Conservation (phyloP, 305 asterid species). For the Fraxinus ornus region DNA sequence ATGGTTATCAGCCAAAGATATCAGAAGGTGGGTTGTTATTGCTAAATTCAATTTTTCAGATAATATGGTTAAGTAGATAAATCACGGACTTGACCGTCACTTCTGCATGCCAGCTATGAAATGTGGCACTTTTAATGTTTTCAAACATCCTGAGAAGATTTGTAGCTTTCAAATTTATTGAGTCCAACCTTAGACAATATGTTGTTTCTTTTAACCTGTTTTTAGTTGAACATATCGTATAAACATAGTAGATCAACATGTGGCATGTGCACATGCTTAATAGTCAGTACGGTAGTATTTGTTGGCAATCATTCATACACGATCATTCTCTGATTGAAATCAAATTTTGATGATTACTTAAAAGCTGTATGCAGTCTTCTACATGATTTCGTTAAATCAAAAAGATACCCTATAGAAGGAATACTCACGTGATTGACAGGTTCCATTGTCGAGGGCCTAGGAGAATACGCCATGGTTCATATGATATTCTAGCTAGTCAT, state of each 20-base stretch:
- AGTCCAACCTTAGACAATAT: neutral
- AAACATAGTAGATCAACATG: neutral
- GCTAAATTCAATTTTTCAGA: neutral
- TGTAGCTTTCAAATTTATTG: conserved; percentile 5
- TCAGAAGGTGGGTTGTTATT: conserved; percentile 74
- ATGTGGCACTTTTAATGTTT: neutral
- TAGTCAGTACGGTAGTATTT: neutral
- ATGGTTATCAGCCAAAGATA: conserved; percentile 87
- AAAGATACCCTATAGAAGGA: neutral
- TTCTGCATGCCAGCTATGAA: neutral
- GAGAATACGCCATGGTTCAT: neutral
- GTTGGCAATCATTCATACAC: neutral
- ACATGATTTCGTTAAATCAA: neutral
- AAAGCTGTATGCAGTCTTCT: neutral
- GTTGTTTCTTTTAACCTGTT: neutral
- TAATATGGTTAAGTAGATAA: conserved; percentile 2
- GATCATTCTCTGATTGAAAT: neutral
- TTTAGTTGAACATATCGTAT: neutral
- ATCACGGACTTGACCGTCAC: neutral
- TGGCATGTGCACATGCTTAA: neutral
- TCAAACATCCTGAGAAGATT: neutral
- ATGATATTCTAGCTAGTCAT: neutral
- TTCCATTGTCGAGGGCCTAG: neutral
- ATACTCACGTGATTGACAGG: neutral
- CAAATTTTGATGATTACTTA: neutral